Conservation (phyloP, 345 rosid species). For the Limnanthes douglasii region DNA sequence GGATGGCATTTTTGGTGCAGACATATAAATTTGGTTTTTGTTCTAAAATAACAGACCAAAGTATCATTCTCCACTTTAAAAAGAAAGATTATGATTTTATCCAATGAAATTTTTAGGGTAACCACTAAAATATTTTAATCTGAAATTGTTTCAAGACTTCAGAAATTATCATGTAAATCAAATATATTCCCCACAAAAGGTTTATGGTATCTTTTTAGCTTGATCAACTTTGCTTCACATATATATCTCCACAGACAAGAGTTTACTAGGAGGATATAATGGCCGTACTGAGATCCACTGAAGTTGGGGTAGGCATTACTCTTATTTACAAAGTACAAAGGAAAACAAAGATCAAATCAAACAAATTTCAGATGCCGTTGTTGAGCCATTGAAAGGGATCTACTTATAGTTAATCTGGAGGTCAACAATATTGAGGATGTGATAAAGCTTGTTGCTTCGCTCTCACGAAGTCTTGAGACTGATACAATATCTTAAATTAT, state of each 20-base stretch:
- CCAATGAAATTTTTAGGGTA: too few species aligned
- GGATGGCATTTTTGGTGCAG: too few species aligned
- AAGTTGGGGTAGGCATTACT: slow-evolving; percentile 37
- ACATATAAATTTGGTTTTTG: too few species aligned
- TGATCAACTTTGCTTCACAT: slow-evolving; percentile 33
- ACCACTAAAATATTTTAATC: too few species aligned
- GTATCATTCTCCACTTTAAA: too few species aligned
- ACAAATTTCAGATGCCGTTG: slow-evolving; percentile 28
- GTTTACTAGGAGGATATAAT: slow-evolving; percentile 25
- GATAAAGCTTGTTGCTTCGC: slow-evolving; percentile 62
- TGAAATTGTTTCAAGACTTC: too few species aligned
- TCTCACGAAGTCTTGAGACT: slow-evolving; percentile 69
- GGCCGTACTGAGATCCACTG: slow-evolving; percentile 58
- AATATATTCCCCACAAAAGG: too few species aligned
- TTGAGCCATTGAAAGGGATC: slow-evolving; percentile 58
- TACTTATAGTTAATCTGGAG: slow-evolving; percentile 50
- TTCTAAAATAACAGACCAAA: too few species aligned
- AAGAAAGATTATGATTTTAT: too few species aligned
- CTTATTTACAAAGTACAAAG: slow-evolving; percentile 52
- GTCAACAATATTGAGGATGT: slow-evolving; percentile 33
- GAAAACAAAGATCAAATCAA: slow-evolving; percentile 32
- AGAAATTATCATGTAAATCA: too few species aligned
- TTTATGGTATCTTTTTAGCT: slow-evolving; percentile 51
- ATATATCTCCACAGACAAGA: slow-evolving; percentile 30
- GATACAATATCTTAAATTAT: slow-evolving; percentile 58